Conservation (phyloP, 495 filamentous ascomycete genomes). For the Penicillium herquei region DNA sequence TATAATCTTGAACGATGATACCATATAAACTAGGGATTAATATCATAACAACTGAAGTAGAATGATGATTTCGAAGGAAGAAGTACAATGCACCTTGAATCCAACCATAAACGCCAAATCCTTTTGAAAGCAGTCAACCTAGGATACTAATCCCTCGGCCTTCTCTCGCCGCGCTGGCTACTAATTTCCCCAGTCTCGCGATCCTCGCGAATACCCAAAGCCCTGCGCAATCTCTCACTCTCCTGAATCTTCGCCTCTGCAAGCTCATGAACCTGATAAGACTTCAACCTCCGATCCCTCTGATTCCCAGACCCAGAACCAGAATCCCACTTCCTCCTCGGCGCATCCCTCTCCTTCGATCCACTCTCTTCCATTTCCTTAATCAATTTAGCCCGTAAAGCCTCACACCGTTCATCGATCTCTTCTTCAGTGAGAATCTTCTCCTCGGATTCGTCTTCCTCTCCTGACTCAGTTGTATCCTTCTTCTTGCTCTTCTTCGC, state of each 20-base stretch:
- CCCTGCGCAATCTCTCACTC: conserved; percentile 83
- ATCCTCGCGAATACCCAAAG: conserved; percentile 83
- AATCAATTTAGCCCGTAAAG: conserved; percentile 22
- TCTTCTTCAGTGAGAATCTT: conserved; percentile 21
- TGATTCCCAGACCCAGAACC: not conserved
- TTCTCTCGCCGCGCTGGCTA: conserved; percentile 13
- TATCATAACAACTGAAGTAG: too few species aligned
- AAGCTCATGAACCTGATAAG: conserved; percentile 93
- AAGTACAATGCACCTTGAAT: too few species aligned
- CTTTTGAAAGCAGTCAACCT: too few species aligned
- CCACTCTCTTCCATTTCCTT: conserved; percentile 34
- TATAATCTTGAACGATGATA: too few species aligned
- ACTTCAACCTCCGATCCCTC: conserved; percentile 62
- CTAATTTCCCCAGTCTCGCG: conserved; percentile 82
- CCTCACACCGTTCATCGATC: conserved; percentile 41
- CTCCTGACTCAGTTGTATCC: conserved; percentile 7
- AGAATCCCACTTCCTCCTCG: conserved; percentile 7
- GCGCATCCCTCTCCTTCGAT: conserved; percentile 2
- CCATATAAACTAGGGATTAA: too few species aligned
- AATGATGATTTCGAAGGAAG: too few species aligned
- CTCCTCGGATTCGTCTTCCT: conserved; percentile 60
- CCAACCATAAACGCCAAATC: too few species aligned
- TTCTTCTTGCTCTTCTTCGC: conserved; percentile 4
- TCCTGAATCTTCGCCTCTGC: conserved; percentile 96
- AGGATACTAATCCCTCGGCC: too few species aligned